Percentiles rank a stretch among this genome's conserved stretches.
Evolutionary conservation across 495 filamentous ascomycete species (phyloP).

Genomic region (Oidiodendron maius): DNA sequence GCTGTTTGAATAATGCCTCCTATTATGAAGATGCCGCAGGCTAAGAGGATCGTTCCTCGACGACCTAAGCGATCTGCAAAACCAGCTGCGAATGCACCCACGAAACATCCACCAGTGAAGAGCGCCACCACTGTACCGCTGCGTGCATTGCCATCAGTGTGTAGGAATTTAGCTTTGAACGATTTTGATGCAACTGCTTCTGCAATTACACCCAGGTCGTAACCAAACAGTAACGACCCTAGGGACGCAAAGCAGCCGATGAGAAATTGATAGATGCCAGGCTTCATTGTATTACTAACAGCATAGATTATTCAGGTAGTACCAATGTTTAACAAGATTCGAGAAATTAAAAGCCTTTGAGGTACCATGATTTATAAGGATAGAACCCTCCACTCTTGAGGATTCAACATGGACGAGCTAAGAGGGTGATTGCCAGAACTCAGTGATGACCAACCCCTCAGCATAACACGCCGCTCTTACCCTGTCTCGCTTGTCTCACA

Average conservation of each 20-base stretch:
- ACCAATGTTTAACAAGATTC: too few relatives aligned
- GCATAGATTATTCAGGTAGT: background rate
- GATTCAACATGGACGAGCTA: too few relatives aligned
- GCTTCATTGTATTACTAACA: conserved; percentile 1
- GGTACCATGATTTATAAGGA: too few relatives aligned
- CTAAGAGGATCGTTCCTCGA: conserved; percentile 31
- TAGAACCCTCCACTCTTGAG: too few relatives aligned
- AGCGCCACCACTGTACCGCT: conserved; percentile 33
- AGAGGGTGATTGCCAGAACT: too few relatives aligned
- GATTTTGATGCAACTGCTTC: conserved; percentile 31
- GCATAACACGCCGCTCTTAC: too few relatives aligned
- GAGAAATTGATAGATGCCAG: conserved; percentile 7
- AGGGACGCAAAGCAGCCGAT: conserved; percentile 11
- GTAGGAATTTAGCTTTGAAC: conserved; percentile 23
- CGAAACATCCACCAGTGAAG: conserved; percentile 32
- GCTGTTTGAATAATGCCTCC: conserved; percentile 36
- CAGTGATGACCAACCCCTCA: too few relatives aligned
- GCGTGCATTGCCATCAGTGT: conserved; percentile 17
- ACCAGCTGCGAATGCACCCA: conserved; percentile 11
- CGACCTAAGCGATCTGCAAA: conserved; percentile 8
- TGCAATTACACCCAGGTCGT: conserved; percentile 31
- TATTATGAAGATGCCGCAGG: conserved; percentile 32
- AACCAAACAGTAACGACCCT: conserved; percentile 10
- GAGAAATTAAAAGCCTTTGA: too few relatives aligned
- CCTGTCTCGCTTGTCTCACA: too few relatives aligned